A percentile compares a stretch with the other conserved stretches of the same genome.
These are phyloP conservation scores for Septoria petroselini DNA, from an alignment of 2,329 filamentous ascomycete genomes.

Conservation along the genomic window DNA sequence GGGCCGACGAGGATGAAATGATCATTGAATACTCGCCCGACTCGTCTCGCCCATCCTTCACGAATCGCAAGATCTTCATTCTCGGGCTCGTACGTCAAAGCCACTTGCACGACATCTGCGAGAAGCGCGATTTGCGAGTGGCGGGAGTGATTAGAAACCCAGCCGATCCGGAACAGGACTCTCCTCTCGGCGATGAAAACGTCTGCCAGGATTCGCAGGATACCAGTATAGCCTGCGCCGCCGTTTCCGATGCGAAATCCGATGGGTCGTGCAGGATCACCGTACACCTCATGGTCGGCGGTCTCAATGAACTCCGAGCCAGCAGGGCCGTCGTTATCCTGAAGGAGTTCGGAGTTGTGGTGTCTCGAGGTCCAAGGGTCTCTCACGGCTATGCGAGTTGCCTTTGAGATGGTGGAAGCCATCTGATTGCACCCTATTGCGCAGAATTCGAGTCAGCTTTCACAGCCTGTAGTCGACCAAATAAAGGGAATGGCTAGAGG, in stretches of 20 bases:
- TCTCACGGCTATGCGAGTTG: constrained; percentile 8
- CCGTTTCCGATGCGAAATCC: constrained; percentile 30
- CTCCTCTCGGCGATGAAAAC: constrained; percentile 18
- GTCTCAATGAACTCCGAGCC: constrained; percentile 14
- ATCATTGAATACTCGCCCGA: constrained; percentile 27
- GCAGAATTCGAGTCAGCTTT: too few relatives aligned
- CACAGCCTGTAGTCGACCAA: too few relatives aligned
- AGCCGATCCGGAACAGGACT: constrained; percentile 24
- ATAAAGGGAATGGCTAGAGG: background rate
- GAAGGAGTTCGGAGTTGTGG: constrained; percentile 16
- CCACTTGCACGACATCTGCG: constrained; percentile 26
- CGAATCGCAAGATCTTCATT: constrained; percentile 24
- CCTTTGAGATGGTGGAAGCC: background rate
- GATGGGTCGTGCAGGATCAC: constrained; percentile 17
- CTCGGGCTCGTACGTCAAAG: constrained; percentile 30
- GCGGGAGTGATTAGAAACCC: constrained; percentile 29
- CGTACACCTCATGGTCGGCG: constrained; percentile 20
- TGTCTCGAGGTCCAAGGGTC: constrained; percentile 20
- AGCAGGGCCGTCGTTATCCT: constrained; percentile 3
- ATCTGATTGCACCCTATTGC: too few relatives aligned
- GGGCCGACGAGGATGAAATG: constrained; percentile 31
- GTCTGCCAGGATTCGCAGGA: constrained; percentile 20
- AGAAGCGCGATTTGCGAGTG: constrained; percentile 29
- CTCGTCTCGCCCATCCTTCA: constrained; percentile 26
- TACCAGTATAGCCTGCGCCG: constrained; percentile 29